Base-by-base conservation (phyloP, 1,284 basidiomycete species). In the Microbotryum silenes-acaulis region DNA sequence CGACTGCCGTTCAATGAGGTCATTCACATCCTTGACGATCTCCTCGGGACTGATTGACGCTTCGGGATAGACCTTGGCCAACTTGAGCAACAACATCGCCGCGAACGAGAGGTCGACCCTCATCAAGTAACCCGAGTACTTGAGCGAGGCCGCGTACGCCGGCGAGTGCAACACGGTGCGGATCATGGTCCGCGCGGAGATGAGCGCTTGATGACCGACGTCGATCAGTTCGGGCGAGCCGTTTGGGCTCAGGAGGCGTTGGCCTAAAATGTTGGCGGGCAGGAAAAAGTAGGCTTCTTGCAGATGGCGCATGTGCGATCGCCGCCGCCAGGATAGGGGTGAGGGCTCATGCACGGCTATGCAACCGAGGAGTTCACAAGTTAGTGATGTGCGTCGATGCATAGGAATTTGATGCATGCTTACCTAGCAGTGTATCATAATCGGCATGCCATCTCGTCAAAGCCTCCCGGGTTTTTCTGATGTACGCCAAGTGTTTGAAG, bases 31-130 rank as follows among this genome's bases (percentile, higher is more conserved):
- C 16, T 42, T 25, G 6, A 51, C 54, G 12, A 63, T 54, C 20
- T 63, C 57, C 16, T 59, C 58, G 14, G 57, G 62, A 4, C 55
- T 37, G 47, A 63, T 54, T 21, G 56, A 51, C 29, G 46, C 27
- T n/a, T 27, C 21, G 6, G 31, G 47, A 33, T 27, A 33, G 27
- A 31, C 12, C 21, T 16, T 16, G n/a, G 25, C 51, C 16, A 42
- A 33, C 23, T 61, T 64, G 50, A 64, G 49, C 16, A 56, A 49
- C 27, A 64, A 56, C 33, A 64, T 27, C 4, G 53, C 60, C n/a
- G 63, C 60, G 52, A 64, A 64, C 21, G 46, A 16, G 33, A 64
- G n/a, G 47, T 64, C 63, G 37, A 56, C 57, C 10, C 57, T 57
- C n/a, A 64, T 51, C 16, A 64, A 42, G 54, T 62, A 64, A 2